Evolutionary conservation across 257 asterid genomes (phyloP), one percentile per base, ranked within the genome.

Genomic region (Petrea volubilis): DNA sequence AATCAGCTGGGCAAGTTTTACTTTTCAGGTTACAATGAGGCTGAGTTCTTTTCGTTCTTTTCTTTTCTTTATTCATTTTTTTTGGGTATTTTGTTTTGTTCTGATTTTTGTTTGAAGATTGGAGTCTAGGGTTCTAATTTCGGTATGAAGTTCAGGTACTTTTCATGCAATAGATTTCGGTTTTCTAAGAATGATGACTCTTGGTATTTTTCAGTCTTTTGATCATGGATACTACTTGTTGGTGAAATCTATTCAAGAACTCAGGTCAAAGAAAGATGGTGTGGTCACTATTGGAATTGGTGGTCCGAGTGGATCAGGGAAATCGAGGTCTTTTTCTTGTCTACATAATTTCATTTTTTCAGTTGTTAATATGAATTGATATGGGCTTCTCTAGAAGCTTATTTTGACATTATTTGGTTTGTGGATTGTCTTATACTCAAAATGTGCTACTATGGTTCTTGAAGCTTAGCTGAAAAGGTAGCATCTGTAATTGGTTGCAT

Each of bases 241-340:
- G 88, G 96, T 95, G 60, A 95, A 92, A 86, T 92, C 99, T 64
- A 81, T 92, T 70, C 98, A 95, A 90, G 98, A 95, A 68, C 94
- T 95, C 52, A 89, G 99, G 67, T 85, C 96, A 36, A 95, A 95
- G 90, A 95, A 92, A 77, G 94, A 83, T 12, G 95, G 96, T 53
- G 73, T 88, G 67, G 98, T 95, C 64, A 92, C 95, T 40, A 88
- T 95, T 68, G 99, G 98, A 17, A 88, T 95, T 33, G 99, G 99
- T 71, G 99, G 99, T 64, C 99, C 99, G 44, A 88, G 95, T 76
- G 99, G 99, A 53, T 95, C 99, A 18, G 99, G 99, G 34, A 95
- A 95, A 84, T 79, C 99, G 15, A 95, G 99, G 99, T 92, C 58
- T 14, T 36, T 71, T 12, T 74, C 72, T 67, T 64, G 24, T 40